Evolutionary conservation across 495 filamentous ascomycete species (phyloP).

Genomic region (Penicillium angulare): DNA sequence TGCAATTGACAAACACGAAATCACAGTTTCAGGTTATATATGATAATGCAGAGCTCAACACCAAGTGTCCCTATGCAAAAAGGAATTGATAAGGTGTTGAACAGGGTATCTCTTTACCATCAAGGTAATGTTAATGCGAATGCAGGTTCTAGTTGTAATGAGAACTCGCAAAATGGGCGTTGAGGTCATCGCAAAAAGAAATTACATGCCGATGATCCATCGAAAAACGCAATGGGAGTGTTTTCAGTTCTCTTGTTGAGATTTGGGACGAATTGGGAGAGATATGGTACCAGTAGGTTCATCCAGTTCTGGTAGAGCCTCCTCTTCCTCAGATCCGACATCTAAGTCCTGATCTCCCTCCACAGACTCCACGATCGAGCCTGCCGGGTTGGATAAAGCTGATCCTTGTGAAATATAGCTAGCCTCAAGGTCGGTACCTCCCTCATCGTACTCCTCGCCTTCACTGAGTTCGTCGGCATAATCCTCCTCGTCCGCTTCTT

Average conservation of each 20-base stretch:
- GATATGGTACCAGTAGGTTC: conserved; percentile 7
- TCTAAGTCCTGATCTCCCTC: conserved; percentile 19
- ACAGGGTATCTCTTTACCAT: conserved; percentile 21
- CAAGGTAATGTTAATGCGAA: conserved; percentile 12
- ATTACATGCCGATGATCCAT: neutral
- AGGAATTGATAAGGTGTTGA: conserved; percentile 17
- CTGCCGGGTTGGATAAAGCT: conserved; percentile 47
- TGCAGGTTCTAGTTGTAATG: conserved; percentile 13
- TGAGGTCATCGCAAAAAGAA: conserved; percentile 1
- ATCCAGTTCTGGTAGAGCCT: neutral
- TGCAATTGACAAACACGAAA: conserved; percentile 4
- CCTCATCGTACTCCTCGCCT: conserved; percentile 44
- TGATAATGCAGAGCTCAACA: conserved; percentile 20
- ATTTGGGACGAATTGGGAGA: conserved; percentile 25
- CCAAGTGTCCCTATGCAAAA: conserved; percentile 18
- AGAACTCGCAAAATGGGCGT: conserved; percentile 9
- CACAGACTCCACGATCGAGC: conserved; percentile 38
- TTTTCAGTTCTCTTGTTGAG: conserved; percentile 14
- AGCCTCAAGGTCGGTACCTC: conserved; percentile 48
- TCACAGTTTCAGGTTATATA: neutral
- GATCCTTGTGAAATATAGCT: conserved; percentile 60
- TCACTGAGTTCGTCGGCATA: conserved; percentile 39
- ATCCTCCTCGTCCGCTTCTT: conserved; percentile 40
- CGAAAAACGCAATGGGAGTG: conserved; percentile 1
- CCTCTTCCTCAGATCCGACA: conserved; percentile 8